phyloP scores from a whole-genome alignment of 1,139 yeast species.

The Pichia terricola region DNA sequence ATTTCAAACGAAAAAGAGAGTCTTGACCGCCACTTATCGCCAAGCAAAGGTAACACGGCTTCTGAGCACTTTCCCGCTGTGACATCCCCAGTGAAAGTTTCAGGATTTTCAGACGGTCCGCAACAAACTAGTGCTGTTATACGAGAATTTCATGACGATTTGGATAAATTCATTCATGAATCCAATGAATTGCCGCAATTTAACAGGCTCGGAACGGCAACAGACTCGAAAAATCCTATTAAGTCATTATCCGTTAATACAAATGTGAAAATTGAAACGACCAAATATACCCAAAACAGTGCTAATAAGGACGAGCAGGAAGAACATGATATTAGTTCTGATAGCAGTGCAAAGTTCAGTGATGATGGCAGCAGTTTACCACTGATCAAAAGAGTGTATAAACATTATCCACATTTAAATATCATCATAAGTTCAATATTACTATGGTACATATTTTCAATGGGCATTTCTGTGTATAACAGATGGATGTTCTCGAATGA shows the following conservation, averaged over 20 bases:
- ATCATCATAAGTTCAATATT: constrained; percentile 25
- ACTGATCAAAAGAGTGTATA: constrained; percentile 2
- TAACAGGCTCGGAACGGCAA: not conserved
- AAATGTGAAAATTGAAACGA: no score
- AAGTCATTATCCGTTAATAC: no score
- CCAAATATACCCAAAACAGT: not conserved
- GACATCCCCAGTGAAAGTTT: constrained; percentile 5
- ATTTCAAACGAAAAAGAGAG: no score
- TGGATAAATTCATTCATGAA: no score
- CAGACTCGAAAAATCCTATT: no score
- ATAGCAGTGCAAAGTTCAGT: not conserved
- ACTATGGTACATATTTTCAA: constrained; percentile 48
- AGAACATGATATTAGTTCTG: no score
- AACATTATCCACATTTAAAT: constrained; percentile 19
- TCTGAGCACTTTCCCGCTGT: no score
- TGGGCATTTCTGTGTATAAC: constrained; percentile 78
- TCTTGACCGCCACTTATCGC: no score
- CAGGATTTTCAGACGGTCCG: constrained; percentile 8
- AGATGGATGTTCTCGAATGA: constrained; percentile 94
- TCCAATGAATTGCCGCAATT: no score
- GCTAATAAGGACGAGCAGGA: not conserved
- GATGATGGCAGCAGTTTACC: not conserved
- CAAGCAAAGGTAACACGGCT: no score
- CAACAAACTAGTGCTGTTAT: no score
- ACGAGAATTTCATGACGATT: no score